A percentile compares a stretch with the other conserved stretches of the same genome.
phyloP scores from a whole-genome alignment of 495 filamentous ascomycete species.

The Apiosordaria backusii region DNA sequence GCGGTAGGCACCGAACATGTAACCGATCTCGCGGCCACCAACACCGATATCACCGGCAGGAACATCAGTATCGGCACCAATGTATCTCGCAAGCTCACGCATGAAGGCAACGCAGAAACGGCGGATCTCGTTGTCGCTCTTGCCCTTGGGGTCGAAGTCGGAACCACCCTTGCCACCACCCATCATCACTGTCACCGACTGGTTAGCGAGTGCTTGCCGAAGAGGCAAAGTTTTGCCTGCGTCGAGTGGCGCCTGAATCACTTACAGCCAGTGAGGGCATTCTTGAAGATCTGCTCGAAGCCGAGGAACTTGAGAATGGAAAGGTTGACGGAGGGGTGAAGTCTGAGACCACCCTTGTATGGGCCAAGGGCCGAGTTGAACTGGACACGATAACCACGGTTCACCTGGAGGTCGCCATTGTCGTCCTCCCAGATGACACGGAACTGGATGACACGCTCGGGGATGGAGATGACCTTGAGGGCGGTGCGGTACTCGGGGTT shows the following conservation, averaged over 20 bases:
- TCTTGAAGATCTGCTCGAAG: slow-evolving; percentile 99
- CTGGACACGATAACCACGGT: slow-evolving; percentile 95
- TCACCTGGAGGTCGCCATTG: slow-evolving; percentile 82
- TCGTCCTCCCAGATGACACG: slow-evolving; percentile 96
- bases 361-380: slow-evolving; percentile 98
- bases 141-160: slow-evolving; percentile 99
- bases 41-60: slow-evolving; percentile 95
- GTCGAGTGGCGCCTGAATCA: slow-evolving; percentile 33
- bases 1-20: slow-evolving; percentile 94
- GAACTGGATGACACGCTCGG: slow-evolving; percentile 96
- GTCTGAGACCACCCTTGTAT: slow-evolving; percentile 95
- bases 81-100: slow-evolving; percentile 90
- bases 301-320: slow-evolving; percentile 98
- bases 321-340: slow-evolving; percentile 95
- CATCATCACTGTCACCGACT: slow-evolving; percentile 69
- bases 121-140: slow-evolving; percentile 94
- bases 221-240: not conserved
- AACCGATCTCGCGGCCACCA: slow-evolving; percentile 84
- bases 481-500: slow-evolving; percentile 92
- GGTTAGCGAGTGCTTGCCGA: slow-evolving; percentile 25
- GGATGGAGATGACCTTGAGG: slow-evolving; percentile 81
- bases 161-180: slow-evolving; percentile 97
- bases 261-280: slow-evolving; percentile 93
- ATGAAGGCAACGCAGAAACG: slow-evolving; percentile 97
- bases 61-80: slow-evolving; percentile 93